A percentile compares a stretch with the other conserved stretches of the same genome.
Conservation (phyloP, 768 basidiomycete genomes). For the Lactarius vividus region DNA sequence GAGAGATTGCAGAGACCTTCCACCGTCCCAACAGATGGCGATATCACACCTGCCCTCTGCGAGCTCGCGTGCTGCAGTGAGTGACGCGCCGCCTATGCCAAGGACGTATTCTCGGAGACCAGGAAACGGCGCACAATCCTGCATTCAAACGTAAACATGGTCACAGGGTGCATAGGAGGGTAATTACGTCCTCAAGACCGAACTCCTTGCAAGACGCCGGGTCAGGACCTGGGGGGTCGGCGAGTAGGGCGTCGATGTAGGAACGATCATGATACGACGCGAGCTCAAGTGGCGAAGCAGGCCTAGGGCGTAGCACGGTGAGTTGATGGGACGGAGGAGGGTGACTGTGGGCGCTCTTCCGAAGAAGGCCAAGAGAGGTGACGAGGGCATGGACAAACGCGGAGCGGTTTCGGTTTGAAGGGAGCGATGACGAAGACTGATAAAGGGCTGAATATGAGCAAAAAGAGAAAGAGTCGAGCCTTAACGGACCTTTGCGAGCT, state of each 20-base stretch:
- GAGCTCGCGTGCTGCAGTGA: conserved; percentile 68
- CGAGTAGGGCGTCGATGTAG: conserved; percentile 21
- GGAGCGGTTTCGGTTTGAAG: conserved; percentile 33
- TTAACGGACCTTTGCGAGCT: conserved; percentile 48
- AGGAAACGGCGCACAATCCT: conserved; percentile 84
- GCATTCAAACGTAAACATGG: background rate
- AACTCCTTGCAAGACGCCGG: conserved; percentile 39
- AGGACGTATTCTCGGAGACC: conserved; percentile 67
- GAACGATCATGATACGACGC: conserved; percentile 22
- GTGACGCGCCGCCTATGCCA: conserved; percentile 71
- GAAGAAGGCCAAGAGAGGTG: conserved; percentile 27
- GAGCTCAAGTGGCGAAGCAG: conserved; percentile 15
- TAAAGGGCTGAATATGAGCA: too few species aligned
- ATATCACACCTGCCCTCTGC: conserved; percentile 50
- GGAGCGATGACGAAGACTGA: conserved; percentile 34
- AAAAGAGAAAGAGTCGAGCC: background rate
- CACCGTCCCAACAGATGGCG: conserved; percentile 90
- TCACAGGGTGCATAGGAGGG: background rate
- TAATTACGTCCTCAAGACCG: conserved; percentile 58
- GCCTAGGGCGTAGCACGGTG: conserved; percentile 18
- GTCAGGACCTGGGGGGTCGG: conserved; percentile 7
- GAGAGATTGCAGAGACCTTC: conserved; percentile 47
- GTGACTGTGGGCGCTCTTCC: background rate
- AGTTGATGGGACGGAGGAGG: background rate
- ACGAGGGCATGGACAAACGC: conserved; percentile 33